Base-by-base conservation (phyloP, 2,329 filamentous ascomycete genomes). In the Xylariales sp. region DNA sequence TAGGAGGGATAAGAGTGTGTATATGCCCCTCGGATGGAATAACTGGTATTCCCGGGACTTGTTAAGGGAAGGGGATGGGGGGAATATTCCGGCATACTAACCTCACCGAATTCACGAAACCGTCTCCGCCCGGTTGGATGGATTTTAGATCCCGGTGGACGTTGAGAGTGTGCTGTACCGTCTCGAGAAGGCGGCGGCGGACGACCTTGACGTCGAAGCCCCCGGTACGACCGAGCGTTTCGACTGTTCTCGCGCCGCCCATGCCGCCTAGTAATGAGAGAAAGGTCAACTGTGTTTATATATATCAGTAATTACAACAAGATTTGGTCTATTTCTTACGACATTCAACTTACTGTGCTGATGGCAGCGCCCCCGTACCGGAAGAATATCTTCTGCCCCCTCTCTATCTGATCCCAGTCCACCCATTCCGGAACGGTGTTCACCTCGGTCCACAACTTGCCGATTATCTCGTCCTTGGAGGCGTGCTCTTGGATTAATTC, bases 301-400 rank as follows among this genome's bases (percentile, higher is more conserved):
- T 32, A 9, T 12, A 32, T 72, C 9, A 54, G 56, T 48, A 18
- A 45, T 12, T 8, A 46, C 18, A n/a, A 32, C 12, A 8, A 0
- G 3, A 18, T 3, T 50, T 28, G 9, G 2, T 28, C 23, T 7
- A 45, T 54, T 14, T 10, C 6, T 46, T 10, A 12, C 18, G 7
- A 7, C 46, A n/a, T n/a, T 41, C n/a, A 18, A 72, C 79, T 73
- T 75, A 83, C 83, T 9, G 81, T 88, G 7, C 89, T 91, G 23
- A 93, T 78, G 28, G 86, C 86, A 0, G 90, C 87, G 0, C 88
- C 89, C 18, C 88, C 91, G 77, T 94, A 94, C 43, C 92, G 87
- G 77, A 93, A 94, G 75, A 94, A 93, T 0, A 93, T 87, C 72
- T 91, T 87, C 76, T 95, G 92, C 0, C 92, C 92, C 74, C 92